These are phyloP conservation scores for Buddleja alternifolia DNA, from an alignment of 257 asterid species.

Conservation along the genomic window DNA sequence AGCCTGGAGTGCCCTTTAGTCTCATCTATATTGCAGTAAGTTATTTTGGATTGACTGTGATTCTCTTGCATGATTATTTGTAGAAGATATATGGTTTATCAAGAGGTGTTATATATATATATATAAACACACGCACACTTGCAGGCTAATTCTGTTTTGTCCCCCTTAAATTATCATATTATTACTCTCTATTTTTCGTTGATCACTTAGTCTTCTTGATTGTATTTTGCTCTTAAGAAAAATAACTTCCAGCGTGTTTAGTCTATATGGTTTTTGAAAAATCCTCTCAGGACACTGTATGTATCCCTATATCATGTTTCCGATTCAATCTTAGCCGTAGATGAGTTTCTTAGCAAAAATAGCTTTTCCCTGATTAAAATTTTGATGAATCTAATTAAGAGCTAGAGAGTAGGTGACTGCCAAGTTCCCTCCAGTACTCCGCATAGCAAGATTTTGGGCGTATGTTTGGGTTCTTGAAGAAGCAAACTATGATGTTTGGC, in stretches of 20 bases:
- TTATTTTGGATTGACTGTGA: conserved; percentile 27
- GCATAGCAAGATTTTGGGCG: too few species aligned
- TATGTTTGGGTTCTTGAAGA: not conserved
- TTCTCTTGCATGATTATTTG: not conserved
- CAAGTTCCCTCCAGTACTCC: too few species aligned
- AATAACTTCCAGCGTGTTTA: not conserved
- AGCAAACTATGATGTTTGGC: not conserved
- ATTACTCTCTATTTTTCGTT: not conserved
- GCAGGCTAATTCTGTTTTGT: not conserved
- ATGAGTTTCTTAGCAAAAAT: not conserved
- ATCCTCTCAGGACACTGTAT: not conserved
- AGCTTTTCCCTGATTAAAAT: not conserved
- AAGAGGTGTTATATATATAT: not conserved
- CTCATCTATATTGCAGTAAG: conserved; percentile 77
- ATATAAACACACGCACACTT: too few species aligned
- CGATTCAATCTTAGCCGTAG: not conserved
- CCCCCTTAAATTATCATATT: not conserved
- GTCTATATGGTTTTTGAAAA: not conserved
- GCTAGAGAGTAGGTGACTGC: not conserved
- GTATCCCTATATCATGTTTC: not conserved
- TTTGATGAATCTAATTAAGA: not conserved
- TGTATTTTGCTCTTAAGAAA: too few species aligned
- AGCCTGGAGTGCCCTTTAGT: conserved; percentile 94
- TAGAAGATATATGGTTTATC: not conserved
- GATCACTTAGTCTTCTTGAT: not conserved